These are phyloP conservation scores for Claviceps arundinis DNA, from an alignment of 2,329 filamentous ascomycete species.

Conservation along the genomic window DNA sequence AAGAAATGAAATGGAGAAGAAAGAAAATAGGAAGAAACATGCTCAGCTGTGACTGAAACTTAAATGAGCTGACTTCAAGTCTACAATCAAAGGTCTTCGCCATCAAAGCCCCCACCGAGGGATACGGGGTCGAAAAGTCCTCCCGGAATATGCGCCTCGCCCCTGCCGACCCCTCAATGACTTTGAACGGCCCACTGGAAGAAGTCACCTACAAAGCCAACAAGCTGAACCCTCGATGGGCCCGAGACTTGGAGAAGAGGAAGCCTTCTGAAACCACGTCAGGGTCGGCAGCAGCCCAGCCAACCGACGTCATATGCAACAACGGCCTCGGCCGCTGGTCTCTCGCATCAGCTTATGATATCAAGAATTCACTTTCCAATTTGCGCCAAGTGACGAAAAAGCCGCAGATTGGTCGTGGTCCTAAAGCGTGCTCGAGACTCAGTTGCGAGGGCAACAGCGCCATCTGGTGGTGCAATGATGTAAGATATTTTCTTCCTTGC, in stretches of 20 bases:
- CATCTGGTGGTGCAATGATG: constrained; percentile 6
- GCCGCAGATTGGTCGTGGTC: neutral
- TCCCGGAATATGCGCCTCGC: neutral
- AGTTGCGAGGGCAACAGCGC: neutral
- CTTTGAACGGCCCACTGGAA: neutral
- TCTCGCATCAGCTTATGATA: neutral
- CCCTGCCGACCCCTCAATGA: neutral
- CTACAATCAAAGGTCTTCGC: neutral
- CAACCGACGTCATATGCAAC: neutral
- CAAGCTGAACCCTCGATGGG: neutral
- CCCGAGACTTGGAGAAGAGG: neutral
- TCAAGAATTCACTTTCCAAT: neutral
- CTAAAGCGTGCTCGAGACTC: neutral
- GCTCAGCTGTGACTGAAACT: neutral
- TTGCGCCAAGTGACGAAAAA: neutral
- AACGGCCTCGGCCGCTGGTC: neutral
- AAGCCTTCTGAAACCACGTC: neutral
- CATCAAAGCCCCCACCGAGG: neutral
- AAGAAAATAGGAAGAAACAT: too few species aligned
- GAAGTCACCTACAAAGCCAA: neutral
- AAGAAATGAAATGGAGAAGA: too few species aligned
- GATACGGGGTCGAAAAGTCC: neutral
- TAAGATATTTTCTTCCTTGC: neutral
- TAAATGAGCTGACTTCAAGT: neutral
- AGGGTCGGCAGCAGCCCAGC: neutral